These are phyloP conservation scores for Fagus sylvatica DNA, from an alignment of 306 rosid species.

Conservation along the genomic window DNA sequence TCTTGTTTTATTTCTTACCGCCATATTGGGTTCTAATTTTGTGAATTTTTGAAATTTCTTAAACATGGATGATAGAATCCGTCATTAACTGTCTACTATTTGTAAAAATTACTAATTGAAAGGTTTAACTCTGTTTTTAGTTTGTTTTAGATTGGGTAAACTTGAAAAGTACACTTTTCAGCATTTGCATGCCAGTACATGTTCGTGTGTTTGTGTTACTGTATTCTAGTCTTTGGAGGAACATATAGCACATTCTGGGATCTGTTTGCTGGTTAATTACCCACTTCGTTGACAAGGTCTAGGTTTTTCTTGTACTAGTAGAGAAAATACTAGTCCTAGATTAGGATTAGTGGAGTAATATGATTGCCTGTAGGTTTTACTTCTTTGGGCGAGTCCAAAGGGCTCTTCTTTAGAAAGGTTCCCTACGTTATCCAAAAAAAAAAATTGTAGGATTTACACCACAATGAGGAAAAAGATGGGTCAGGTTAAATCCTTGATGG, in stretches of 20 bases:
- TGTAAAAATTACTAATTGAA: not conserved
- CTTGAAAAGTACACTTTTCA: not conserved
- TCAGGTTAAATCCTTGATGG: not conserved
- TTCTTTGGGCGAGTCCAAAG: no score
- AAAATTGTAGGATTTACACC: not conserved
- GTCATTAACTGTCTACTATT: not conserved
- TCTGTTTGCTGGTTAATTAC: not conserved
- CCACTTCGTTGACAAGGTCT: not conserved
- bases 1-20: slow-evolving; percentile 14
- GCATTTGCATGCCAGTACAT: not conserved
- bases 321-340: not conserved
- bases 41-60: not conserved
- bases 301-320: not conserved
- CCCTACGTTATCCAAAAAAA: no score
- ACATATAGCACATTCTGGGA: not conserved
- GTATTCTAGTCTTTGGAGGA: not conserved
- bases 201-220: not conserved
- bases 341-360: not conserved
- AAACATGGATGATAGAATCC: not conserved
- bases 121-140: not conserved
- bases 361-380: not conserved
- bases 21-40: not conserved
- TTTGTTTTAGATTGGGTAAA: not conserved
- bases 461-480: not conserved
- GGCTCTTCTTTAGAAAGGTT: no score